Evolutionary conservation across 768 basidiomycete genomes (phyloP).

Genomic region (Galerina marginata): DNA sequence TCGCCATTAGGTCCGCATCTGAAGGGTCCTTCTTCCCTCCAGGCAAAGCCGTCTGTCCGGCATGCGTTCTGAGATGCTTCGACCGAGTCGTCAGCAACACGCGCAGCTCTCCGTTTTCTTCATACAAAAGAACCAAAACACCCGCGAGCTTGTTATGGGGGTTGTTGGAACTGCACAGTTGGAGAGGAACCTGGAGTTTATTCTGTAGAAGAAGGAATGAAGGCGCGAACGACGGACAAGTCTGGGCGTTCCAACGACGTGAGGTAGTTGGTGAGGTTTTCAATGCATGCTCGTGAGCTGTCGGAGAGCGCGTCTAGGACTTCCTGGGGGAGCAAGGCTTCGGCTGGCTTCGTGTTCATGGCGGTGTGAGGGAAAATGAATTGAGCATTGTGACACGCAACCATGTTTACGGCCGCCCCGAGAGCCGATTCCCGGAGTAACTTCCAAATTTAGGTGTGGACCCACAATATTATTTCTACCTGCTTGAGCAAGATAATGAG

Average conservation of each 20-base stretch:
- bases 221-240: constrained; percentile 53
- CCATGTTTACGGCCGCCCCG: background rate
- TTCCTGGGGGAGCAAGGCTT: constrained; percentile 19
- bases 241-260: constrained; percentile 43
- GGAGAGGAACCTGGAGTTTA: constrained; percentile 20
- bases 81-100: constrained; percentile 89
- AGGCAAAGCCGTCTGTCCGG: constrained; percentile 64
- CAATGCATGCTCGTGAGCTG: constrained; percentile 38
- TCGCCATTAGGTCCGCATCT: constrained; percentile 66
- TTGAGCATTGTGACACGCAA: constrained; percentile 6
- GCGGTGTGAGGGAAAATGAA: background rate
- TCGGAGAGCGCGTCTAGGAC: constrained; percentile 31
- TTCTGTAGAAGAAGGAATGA: constrained; percentile 7
- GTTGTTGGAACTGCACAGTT: constrained; percentile 33
- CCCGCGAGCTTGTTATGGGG: constrained; percentile 62
- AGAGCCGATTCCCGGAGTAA: background rate
- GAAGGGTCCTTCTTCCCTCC: constrained; percentile 30
- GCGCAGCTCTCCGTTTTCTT: constrained; percentile 66
- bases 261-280: constrained; percentile 41
- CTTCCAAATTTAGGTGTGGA: constrained; percentile 6
- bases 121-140: constrained; percentile 81
- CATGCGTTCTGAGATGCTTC: constrained; percentile 73
- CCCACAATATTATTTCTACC: background rate
- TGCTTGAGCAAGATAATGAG: too few species aligned
- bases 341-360: constrained; percentile 8